These are phyloP conservation scores for Carpinus fangiana DNA, from an alignment of 306 rosid genomes.

Conservation along the genomic window DNA sequence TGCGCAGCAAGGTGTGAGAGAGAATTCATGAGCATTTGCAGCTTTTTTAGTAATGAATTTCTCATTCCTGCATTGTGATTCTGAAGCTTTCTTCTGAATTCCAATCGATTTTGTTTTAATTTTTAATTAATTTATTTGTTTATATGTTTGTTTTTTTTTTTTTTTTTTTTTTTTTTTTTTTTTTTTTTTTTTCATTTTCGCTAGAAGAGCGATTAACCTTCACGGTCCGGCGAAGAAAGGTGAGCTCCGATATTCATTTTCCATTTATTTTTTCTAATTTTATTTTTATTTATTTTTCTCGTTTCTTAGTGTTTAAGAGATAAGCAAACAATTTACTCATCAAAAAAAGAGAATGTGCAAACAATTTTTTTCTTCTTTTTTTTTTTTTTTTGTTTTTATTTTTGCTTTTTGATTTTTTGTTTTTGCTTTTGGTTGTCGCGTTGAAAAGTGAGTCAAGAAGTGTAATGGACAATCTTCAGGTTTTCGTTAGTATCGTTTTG, in stretches of 20 bases:
- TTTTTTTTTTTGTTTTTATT: background rate
- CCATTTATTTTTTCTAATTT: slow-evolving; percentile 9
- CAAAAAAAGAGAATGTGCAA: too few species aligned
- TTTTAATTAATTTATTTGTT: too few species aligned
- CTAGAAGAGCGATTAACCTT: background rate
- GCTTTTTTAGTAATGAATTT: background rate
- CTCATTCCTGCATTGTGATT: slow-evolving; percentile 22
- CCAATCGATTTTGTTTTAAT: background rate
- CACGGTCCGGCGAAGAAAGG: slow-evolving; percentile 5
- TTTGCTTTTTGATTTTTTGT: background rate
- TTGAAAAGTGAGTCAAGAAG: slow-evolving; percentile 51
- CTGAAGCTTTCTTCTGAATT: background rate
- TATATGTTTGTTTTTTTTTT: background rate
- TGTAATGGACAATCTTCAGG: slow-evolving; percentile 26
- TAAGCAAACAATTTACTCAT: slow-evolving; percentile 3
- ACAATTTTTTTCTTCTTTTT: too few species aligned
- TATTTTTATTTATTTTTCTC: too few species aligned
- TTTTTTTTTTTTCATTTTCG: background rate
- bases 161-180: background rate
- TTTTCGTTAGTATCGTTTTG: slow-evolving; percentile 27
- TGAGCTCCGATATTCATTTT: background rate
- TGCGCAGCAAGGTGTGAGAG: background rate
- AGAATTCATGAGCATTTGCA: slow-evolving; percentile 1
- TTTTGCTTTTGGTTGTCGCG: slow-evolving; percentile 3
- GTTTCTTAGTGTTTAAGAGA: slow-evolving; percentile 2